Conservation (phyloP, 148 eudicot genomes). For the Vaccinium darrowii region DNA sequence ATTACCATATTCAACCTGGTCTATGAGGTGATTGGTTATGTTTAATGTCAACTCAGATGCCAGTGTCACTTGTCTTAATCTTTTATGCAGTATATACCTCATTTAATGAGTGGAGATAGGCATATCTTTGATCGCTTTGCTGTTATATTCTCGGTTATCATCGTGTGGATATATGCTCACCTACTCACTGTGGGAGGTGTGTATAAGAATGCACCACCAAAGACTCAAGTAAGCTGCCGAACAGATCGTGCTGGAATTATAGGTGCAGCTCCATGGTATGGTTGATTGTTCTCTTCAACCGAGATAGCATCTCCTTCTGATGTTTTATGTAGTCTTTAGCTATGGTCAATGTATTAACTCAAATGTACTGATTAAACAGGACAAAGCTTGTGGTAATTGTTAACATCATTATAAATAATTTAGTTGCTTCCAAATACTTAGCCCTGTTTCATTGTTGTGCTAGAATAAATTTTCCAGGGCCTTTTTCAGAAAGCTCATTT, state of each 20-base stretch:
- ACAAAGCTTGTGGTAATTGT: background rate
- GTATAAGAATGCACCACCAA: slow-evolving; percentile 51
- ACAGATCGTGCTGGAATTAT: slow-evolving; percentile 92
- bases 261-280: slow-evolving; percentile 78
- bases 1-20: background rate
- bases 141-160: slow-evolving; percentile 69
- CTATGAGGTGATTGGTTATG: background rate
- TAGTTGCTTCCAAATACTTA: background rate
- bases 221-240: slow-evolving; percentile 79
- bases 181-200: slow-evolving; percentile 86
- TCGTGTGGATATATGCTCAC: slow-evolving; percentile 88
- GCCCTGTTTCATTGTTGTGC: background rate
- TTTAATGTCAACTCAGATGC: background rate
- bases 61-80: background rate
- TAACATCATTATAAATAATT: too few species aligned
- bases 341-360: background rate
- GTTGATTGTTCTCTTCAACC: background rate
- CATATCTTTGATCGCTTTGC: slow-evolving; percentile 75
- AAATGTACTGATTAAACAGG: background rate
- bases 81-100: slow-evolving; percentile 71
- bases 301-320: background rate
- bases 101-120: slow-evolving; percentile 54
- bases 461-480: background rate
- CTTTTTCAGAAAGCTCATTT: background rate
- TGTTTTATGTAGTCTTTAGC: background rate